Percentiles rank a stretch among this genome's conserved stretches.
Conservation (phyloP, 1,284 basidiomycete genomes). For the Grifola frondosa region DNA sequence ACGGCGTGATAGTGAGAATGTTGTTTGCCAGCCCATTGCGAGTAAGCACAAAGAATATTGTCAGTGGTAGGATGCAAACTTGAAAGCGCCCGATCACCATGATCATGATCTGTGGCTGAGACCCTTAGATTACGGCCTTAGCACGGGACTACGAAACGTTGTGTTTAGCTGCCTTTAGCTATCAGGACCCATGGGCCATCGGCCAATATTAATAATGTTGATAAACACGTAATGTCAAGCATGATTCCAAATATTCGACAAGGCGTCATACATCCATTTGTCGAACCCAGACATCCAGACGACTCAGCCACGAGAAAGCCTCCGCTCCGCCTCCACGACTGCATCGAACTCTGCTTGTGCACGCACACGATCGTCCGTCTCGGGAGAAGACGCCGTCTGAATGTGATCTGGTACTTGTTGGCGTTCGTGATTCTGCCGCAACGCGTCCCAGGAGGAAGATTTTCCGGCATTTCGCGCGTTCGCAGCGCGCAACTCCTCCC, state of each 20-base stretch:
- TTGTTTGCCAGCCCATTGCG: conserved; percentile 95
- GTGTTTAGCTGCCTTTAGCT: no score
- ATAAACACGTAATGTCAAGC: no score
- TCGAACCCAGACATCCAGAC: background rate
- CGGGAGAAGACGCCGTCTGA: conserved; percentile 14
- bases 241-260: no score
- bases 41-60: no score
- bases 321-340: conserved; percentile 56
- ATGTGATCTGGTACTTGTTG: conserved; percentile 21
- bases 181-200: no score
- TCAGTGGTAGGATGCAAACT: no score
- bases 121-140: no score
- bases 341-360: conserved; percentile 61
- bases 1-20: conserved; percentile 64
- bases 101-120: no score
- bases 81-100: no score
- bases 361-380: conserved; percentile 36
- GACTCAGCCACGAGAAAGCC: conserved; percentile 23
- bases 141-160: no score
- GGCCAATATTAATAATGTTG: no score
- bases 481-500: conserved; percentile 64
- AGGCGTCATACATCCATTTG: background rate
- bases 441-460: conserved; percentile 62
- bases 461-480: conserved; percentile 43
- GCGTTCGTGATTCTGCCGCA: conserved; percentile 61